A percentile compares a stretch with the other conserved stretches of the same genome.
These are phyloP conservation scores for Aspergillus ostianus DNA, from an alignment of 495 filamentous ascomycete genomes.

Conservation along the genomic window DNA sequence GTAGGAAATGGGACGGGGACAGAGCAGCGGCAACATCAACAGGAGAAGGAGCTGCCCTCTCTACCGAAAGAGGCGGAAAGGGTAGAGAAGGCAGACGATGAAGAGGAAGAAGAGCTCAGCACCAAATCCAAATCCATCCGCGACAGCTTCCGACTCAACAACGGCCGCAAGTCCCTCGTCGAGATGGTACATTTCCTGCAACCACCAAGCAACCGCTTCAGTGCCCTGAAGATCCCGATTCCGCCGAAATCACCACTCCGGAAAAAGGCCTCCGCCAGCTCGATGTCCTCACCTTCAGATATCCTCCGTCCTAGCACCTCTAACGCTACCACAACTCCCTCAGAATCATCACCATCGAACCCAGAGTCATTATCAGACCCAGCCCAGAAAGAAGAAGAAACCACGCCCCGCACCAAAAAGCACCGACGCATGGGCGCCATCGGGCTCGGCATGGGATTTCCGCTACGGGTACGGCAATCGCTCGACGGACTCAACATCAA, in stretches of 20 bases:
- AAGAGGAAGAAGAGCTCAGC: neutral
- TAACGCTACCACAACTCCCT: too few species aligned
- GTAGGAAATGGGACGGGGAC: neutral
- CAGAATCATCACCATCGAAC: too few species aligned
- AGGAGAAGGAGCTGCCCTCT: neutral
- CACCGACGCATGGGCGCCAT: conserved; percentile 1
- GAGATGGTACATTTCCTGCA: conserved; percentile 22
- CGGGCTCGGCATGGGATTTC: neutral
- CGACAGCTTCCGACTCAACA: conserved; percentile 14
- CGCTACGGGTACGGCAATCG: neutral
- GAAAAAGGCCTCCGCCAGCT: neutral
- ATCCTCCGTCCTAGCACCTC: too few species aligned
- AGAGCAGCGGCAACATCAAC: too few species aligned
- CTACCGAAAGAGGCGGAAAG: neutral
- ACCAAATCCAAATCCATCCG: conserved; percentile 10
- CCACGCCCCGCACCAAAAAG: neutral
- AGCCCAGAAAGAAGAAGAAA: neutral
- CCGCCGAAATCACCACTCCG: neutral
- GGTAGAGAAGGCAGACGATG: neutral
- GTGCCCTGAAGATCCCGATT: conserved; percentile 7
- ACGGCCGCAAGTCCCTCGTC: conserved; percentile 24
- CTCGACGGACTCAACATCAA: neutral
- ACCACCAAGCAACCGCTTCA: conserved; percentile 8
- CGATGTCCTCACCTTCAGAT: neutral
- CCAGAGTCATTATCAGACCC: too few species aligned